Percentiles rank a stretch among this genome's conserved stretches.
phyloP scores from a whole-genome alignment of 1,284 basidiomycete species.

The Macrocystidia cucumis region DNA sequence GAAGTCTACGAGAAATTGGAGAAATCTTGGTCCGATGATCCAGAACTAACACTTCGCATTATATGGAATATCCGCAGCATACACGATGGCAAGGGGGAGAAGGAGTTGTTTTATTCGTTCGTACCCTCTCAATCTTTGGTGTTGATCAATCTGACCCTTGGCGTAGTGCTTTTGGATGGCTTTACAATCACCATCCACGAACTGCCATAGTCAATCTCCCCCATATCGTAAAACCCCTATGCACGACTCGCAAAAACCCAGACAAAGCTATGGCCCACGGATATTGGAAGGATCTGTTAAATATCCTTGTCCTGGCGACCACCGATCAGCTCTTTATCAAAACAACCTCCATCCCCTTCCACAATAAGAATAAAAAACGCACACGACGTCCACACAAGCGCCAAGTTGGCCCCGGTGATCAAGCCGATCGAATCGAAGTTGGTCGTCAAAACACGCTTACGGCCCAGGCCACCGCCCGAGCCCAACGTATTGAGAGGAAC shows the following conservation, averaged over 20 bases:
- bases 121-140: slow-evolving; percentile 9
- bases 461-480: no score
- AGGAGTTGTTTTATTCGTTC: slow-evolving; percentile 45
- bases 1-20: no score
- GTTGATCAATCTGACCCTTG: slow-evolving; percentile 2
- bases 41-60: slow-evolving; percentile 42
- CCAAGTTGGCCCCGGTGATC: no score
- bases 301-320: slow-evolving; percentile 49
- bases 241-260: slow-evolving; percentile 23
- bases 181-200: slow-evolving; percentile 54
- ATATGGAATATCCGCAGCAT: slow-evolving; percentile 60
- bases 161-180: slow-evolving; percentile 49
- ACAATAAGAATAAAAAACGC: slow-evolving; percentile 12
- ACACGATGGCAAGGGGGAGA: slow-evolving; percentile 51
- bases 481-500: no score
- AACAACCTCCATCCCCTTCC: slow-evolving; percentile 22
- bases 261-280: slow-evolving; percentile 35
- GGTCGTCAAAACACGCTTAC: no score
- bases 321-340: slow-evolving; percentile 35
- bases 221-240: slow-evolving; percentile 40
- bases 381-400: neutral
- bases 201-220: slow-evolving; percentile 53
- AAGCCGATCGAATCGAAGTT: no score
- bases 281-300: slow-evolving; percentile 65
- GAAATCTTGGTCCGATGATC: no score